These are phyloP conservation scores for Arachnomyces sp. DNA, from an alignment of 2,329 filamentous ascomycete genomes.

Conservation along the genomic window DNA sequence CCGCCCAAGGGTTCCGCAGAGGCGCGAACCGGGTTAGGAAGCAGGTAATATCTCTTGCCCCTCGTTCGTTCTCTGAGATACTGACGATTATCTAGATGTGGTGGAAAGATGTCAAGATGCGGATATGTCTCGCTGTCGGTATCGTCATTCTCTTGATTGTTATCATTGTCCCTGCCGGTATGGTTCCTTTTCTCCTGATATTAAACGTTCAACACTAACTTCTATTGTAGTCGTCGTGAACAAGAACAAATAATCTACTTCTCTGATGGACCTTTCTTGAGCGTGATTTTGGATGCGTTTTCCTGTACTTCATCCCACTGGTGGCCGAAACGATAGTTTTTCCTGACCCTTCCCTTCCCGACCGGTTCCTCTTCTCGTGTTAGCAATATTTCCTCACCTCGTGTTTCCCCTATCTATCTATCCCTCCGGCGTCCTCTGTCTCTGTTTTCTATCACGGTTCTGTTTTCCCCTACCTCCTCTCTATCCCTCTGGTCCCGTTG, in stretches of 20 bases:
- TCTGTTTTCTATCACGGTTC: conserved; percentile 19
- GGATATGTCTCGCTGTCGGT: conserved; percentile 86
- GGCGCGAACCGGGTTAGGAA: conserved; percentile 94
- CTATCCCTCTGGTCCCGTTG: conserved; percentile 14
- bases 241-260: conserved; percentile 28
- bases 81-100: conserved; percentile 55
- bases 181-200: too few species aligned
- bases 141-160: conserved; percentile 86
- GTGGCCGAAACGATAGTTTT: conserved; percentile 12
- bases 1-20: conserved; percentile 89
- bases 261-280: conserved; percentile 21
- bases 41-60: conserved; percentile 38
- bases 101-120: conserved; percentile 99
- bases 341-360: conserved; percentile 17
- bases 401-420: conserved; percentile 30
- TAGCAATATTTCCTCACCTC: conserved; percentile 11
- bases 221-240: conserved; percentile 34
- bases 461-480: conserved; percentile 9
- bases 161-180: conserved; percentile 70
- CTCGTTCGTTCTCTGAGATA: too few species aligned
- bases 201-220: conserved; percentile 10
- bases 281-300: conserved; percentile 24
- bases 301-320: conserved; percentile 15
- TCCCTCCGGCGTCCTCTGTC: conserved; percentile 19
- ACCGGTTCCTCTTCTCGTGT: conserved; percentile 9